A percentile compares a stretch with the other conserved stretches of the same genome.
These are phyloP conservation scores for Nakaseomyces sp. DNA, from an alignment of 1,139 yeast genomes.

Conservation along the genomic window DNA sequence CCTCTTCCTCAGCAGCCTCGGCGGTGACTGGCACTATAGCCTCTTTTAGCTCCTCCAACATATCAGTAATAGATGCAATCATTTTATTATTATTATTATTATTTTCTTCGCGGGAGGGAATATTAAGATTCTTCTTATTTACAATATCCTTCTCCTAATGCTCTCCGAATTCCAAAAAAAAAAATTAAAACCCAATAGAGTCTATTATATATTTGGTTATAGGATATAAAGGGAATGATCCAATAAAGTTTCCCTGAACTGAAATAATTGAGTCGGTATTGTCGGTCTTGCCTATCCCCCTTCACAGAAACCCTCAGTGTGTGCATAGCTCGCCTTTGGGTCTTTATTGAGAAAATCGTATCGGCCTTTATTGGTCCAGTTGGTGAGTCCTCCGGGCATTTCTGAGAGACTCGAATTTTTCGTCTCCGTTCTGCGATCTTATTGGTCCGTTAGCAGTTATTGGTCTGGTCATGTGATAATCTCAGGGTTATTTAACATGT, in stretches of 20 bases:
- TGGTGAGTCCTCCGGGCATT: background rate
- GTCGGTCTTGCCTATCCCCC: background rate
- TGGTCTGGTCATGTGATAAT: background rate
- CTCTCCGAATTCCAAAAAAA: background rate
- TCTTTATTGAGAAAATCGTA: too few relatives aligned
- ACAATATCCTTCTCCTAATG: background rate
- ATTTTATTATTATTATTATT: too few relatives aligned
- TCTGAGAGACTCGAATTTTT: background rate
- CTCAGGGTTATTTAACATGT: too few relatives aligned
- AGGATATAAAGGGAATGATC: too few relatives aligned
- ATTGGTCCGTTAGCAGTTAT: background rate
- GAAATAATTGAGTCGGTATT: background rate
- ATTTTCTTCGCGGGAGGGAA: too few relatives aligned
- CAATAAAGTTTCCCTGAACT: too few relatives aligned
- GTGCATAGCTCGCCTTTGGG: too few relatives aligned
- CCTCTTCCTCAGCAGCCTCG: conserved; percentile 51
- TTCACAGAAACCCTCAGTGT: too few relatives aligned
- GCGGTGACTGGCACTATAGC: conserved; percentile 73
- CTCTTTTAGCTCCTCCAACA: conserved; percentile 68
- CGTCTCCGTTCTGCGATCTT: conserved; percentile 1
- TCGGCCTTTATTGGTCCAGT: background rate
- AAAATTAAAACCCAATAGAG: background rate
- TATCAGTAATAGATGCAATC: conserved; percentile 49
- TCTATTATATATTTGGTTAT: too few relatives aligned
- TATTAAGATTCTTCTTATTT: background rate